A percentile compares a stretch with the other conserved stretches of the same genome.
These are phyloP conservation scores for Acacia crassicarpa DNA, from an alignment of 306 rosid genomes.

Conservation along the genomic window DNA sequence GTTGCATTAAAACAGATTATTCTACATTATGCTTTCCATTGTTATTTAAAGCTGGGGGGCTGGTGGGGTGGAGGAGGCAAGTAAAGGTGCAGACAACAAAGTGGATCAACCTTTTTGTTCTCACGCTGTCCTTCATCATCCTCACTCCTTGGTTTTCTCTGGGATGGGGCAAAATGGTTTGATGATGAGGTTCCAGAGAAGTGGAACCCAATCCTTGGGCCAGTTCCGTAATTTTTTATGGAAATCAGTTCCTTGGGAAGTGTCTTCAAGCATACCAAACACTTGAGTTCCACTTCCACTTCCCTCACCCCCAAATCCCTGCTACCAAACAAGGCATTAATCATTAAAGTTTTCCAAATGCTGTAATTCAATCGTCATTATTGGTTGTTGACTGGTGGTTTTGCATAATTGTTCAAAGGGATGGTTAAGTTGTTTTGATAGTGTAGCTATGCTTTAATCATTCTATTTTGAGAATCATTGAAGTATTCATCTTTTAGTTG, in stretches of 20 bases:
- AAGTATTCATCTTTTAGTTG: slow-evolving; percentile 20
- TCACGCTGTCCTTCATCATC: no score
- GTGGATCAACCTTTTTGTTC: background rate
- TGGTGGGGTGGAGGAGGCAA: background rate
- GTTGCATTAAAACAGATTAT: background rate
- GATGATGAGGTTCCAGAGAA: no score
- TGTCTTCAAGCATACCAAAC: no score
- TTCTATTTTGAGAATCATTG: background rate
- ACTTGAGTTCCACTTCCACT: no score
- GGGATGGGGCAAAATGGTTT: no score
- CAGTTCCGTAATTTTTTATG: no score
- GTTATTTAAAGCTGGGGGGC: background rate
- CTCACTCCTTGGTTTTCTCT: no score
- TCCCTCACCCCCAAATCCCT: no score
- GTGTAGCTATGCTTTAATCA: slow-evolving; percentile 6
- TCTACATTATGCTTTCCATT: background rate
- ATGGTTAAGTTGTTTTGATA: background rate
- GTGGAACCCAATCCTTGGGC: no score
- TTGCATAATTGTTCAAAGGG: slow-evolving; percentile 2
- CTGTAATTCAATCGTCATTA: slow-evolving; percentile 15
- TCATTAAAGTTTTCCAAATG: slow-evolving; percentile 10
- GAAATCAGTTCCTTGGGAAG: no score
- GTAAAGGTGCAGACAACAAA: background rate
- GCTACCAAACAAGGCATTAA: no score
- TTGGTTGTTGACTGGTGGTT: slow-evolving; percentile 20